Conservation (phyloP, 2,329 filamentous ascomycete species). For the Hypoxylon sp. region DNA sequence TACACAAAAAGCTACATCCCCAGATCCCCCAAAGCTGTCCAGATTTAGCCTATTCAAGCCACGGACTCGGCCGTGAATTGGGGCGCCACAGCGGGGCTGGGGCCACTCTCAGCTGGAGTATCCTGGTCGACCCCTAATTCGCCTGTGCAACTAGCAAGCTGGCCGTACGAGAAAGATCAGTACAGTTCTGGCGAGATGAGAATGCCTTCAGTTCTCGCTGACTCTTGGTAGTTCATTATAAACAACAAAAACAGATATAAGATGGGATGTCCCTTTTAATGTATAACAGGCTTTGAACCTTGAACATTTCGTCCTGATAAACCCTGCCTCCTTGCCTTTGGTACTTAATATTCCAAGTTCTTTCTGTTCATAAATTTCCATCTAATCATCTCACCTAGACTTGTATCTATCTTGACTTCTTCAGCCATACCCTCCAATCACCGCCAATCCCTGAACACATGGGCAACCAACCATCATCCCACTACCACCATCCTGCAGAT, state of each 20-base stretch:
- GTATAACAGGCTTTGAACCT: not conserved
- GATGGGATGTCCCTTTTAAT: no score
- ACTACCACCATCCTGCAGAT: not conserved
- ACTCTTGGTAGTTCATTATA: not conserved
- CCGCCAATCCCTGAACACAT: not conserved
- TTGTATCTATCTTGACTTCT: no score
- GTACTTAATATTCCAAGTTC: not conserved
- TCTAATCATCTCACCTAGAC: not conserved
- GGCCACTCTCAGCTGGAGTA: no score
- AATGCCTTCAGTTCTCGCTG: not conserved
- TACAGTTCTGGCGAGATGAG: not conserved
- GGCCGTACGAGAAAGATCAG: not conserved
- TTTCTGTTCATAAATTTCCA: not conserved
- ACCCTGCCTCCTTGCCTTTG: not conserved
- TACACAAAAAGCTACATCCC: slow-evolving; percentile 2
- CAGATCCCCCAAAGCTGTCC: slow-evolving; percentile 8
- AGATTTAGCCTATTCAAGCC: slow-evolving; percentile 23
- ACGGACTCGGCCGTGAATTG: not conserved
- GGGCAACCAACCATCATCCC: not conserved
- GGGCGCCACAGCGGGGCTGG: not conserved
- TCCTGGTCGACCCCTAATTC: not conserved
- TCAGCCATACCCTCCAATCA: not conserved
- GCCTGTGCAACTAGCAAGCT: not conserved
- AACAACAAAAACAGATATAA: no score
- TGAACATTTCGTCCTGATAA: no score